These are phyloP conservation scores for Garcia nutans DNA, from an alignment of 345 rosid species.

Conservation along the genomic window DNA sequence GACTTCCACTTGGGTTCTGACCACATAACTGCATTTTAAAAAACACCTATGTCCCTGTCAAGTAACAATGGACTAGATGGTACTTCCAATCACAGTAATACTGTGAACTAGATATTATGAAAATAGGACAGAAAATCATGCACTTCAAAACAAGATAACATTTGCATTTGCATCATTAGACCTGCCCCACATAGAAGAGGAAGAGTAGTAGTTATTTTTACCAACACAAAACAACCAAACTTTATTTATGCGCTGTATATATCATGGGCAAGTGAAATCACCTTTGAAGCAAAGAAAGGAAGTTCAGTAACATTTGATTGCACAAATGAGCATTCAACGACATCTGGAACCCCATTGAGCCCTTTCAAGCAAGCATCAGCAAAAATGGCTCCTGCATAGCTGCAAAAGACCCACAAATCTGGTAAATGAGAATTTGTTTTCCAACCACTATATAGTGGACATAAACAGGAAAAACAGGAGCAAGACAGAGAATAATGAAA, in stretches of 20 bases:
- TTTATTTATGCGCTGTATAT: neutral
- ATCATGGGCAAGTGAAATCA: slow-evolving; percentile 22
- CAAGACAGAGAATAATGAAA: neutral
- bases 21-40: no score
- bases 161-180: neutral
- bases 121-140: neutral
- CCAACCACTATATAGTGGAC: neutral
- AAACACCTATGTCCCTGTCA: no score
- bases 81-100: neutral
- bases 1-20: no score
- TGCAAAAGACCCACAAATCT: slow-evolving; percentile 26
- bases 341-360: slow-evolving; percentile 76
- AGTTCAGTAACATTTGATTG: slow-evolving; percentile 72
- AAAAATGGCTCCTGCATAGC: slow-evolving; percentile 85
- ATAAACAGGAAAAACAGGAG: neutral
- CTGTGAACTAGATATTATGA: neutral
- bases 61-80: neutral
- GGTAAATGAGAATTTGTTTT: neutral
- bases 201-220: no score
- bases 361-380: slow-evolving; percentile 89
- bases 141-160: neutral
- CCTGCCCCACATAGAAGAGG: neutral
- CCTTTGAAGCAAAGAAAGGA: slow-evolving; percentile 87
- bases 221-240: neutral
- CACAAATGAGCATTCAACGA: slow-evolving; percentile 73